Evolutionary conservation across 768 basidiomycete species (phyloP), one percentile per base, ranked within the genome.

Genomic region (Boletus huronensis): DNA sequence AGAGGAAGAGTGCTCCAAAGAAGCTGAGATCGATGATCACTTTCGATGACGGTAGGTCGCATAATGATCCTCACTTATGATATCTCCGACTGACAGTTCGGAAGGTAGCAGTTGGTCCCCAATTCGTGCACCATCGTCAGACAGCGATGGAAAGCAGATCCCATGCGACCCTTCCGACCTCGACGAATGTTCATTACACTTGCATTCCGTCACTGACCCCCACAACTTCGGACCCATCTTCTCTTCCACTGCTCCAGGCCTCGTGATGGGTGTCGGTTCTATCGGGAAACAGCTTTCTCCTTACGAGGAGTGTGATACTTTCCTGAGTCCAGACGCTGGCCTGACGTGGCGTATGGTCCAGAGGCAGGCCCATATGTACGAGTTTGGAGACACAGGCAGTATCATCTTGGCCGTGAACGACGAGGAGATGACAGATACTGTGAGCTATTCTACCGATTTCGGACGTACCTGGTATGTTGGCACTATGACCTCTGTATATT

Each of bases 221-320:
- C 96, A 96, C 73, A 99, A 98, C 71, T 90, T 87, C 64, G 96
- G 97, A 0, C 87, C 91, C 17, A 80, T 98, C 29, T 98, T 98
- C 73, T 96, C 93, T 2, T 94, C 93, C 0, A 87, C 92, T 6
- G 96, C 95, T 0, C 96, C 96, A 0, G 96, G 97, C 0, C 81
- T 93, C 55, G 87, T 92, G 28, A 96, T 99, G 90, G 96, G 90
- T n/a, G 93, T 98, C 2, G 97, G 97, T 6, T 89, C 84, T 0
- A 80, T 97, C 34, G 94, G 96, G 2, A 72, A 78, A 21, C 69
- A 73, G 13, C 75, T 98, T 8, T 67, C 75, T 17, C 74, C 82
- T 0, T 98, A 98, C 62, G 84, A 88, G 40, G 87, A 97, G 35
- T 86, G 90, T 64, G 93, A 97, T 63, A 98, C 96, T 0, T 99